These are phyloP conservation scores for Aureobasidium pullulans DNA, from an alignment of 2,329 filamentous ascomycete species.

Conservation along the genomic window DNA sequence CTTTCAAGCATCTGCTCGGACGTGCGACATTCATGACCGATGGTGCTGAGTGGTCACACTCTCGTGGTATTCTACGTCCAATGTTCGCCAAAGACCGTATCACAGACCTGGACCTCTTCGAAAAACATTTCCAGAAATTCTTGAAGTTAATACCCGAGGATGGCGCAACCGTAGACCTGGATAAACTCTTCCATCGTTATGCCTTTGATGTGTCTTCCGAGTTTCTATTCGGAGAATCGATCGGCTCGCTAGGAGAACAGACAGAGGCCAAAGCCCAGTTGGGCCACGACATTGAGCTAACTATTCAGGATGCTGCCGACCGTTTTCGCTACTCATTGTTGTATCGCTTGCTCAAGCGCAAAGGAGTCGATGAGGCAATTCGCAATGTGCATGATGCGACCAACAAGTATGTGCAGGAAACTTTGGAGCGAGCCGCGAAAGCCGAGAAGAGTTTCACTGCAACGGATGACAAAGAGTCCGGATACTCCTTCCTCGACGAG, in stretches of 20 bases:
- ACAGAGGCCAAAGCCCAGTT: conserved; percentile 14
- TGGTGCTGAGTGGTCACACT: conserved; percentile 31
- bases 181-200: conserved; percentile 55
- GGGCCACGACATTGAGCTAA: conserved; percentile 16
- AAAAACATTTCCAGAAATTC: conserved; percentile 51
- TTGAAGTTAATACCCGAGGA: conserved; percentile 51
- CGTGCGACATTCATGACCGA: conserved; percentile 39
- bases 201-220: conserved; percentile 60
- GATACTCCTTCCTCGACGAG: conserved; percentile 53
- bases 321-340: conserved; percentile 13
- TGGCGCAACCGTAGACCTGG: conserved; percentile 51
- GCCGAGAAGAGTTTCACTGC: conserved; percentile 13
- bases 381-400: conserved; percentile 13
- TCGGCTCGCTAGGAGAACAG: conserved; percentile 17
- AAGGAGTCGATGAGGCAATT: conserved; percentile 8
- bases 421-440: conserved; percentile 13
- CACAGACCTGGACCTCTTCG: conserved; percentile 50
- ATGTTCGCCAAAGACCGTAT: conserved; percentile 48
- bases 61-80: conserved; percentile 43
- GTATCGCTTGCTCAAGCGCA: conserved; percentile 13
- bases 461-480: not conserved
- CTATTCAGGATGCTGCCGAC: conserved; percentile 14
- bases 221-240: conserved; percentile 53
- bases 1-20: conserved; percentile 36
- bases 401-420: conserved; percentile 16